Evolutionary conservation across 2,329 filamentous ascomycete genomes (phyloP), one percentile per base, ranked within the genome.

Genomic region (Hirsutella rhossiliensis): DNA sequence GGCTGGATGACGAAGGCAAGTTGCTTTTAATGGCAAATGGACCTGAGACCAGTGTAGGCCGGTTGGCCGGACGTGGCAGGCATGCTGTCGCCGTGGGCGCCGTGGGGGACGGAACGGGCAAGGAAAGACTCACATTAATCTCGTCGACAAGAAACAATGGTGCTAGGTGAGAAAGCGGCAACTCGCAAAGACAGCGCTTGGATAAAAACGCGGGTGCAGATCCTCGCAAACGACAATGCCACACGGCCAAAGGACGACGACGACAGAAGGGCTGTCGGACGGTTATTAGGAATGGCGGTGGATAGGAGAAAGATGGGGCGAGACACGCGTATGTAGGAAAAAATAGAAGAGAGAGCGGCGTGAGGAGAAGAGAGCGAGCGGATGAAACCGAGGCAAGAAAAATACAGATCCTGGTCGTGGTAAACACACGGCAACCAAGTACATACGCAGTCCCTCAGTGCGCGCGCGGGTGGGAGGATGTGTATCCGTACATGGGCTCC

Each of bases 111-210:
- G 51, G 52, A 54, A 49, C 49, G 41, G 41, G 37, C 27, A 40
- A 32, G 23, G 18, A n/a, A 11, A 31, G 51, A 62, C 60, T 62
- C 57, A 62, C 60, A 62, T 62, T 61, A 56, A 62, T 61, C 47
- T 60, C 54, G 49, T 40, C n/a, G 12, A 40, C 12, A 40, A 40
- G 38, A 32, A 41, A 32, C 17, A 41, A 41, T 31, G 11, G 11
- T 32, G 40, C 29, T 19, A 41, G 40, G 28, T 32, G 23, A 23
- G 23, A 7, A 23, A 23, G 23, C 23, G 23, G 7, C 23, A 23
- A 23, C 7, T 18, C 7, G 23, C 32, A 42, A 29, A 36, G 23
- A 23, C 23, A 23, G 23, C 23, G 23, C 23, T 23, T 23, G 23
- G 23, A 7, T 7, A 23, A 23, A 23, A 23, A 4, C 23, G 23